Base-by-base conservation (phyloP, 2,329 filamentous ascomycete genomes). In the Nigrospora sphaerica region DNA sequence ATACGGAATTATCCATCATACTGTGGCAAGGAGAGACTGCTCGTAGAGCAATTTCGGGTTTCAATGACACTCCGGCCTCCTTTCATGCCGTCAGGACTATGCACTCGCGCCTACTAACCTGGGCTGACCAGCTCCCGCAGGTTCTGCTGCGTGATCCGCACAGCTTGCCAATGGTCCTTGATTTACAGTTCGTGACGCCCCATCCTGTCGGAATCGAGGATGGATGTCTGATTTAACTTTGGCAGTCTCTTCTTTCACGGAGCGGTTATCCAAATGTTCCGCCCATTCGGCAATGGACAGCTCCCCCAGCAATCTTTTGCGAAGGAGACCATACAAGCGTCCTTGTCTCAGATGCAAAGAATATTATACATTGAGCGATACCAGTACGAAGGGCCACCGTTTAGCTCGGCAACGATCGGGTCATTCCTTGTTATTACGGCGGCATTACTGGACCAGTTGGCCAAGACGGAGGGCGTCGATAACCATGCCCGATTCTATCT, bases 361-460 rank as follows among this genome's bases (percentile, higher is more conserved):
- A 36, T 45, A 16, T 17, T 45, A 18, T 32, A 39, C 28, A 45
- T 33, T 9, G 35, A 45, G 36, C 43, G 36, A 3, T 45, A 45
- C 36, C 43, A 36, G 18, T 45, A 31, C 36, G 43, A 38, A 23
- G 43, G 43, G 16, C 43, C 43, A 18, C 43, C 43, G 14, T 45
- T 39, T 18, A 45, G 34, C 28, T 45, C 35, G 16, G 39, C 36
- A 23, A 45, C 43, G 34, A 33, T 45, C 12, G 43, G 43, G 12
- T 39, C 43, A n/a, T 17, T 45, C 16, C 43, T 39, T 14, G n/a
- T 45, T 13, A 32, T 45, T 19, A 45, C 43, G 7, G 39, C 35
- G 13, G 19, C 43, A 6, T 13, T 45, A 14, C 16, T 45, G 0
- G 43, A 45, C 12, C 35, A 45, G 6, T 10, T 45, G 1, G 43